These are phyloP conservation scores for Fennellomyces sp. DNA, from an alignment of 371 early-diverging fungal genomes.

Conservation along the genomic window DNA sequence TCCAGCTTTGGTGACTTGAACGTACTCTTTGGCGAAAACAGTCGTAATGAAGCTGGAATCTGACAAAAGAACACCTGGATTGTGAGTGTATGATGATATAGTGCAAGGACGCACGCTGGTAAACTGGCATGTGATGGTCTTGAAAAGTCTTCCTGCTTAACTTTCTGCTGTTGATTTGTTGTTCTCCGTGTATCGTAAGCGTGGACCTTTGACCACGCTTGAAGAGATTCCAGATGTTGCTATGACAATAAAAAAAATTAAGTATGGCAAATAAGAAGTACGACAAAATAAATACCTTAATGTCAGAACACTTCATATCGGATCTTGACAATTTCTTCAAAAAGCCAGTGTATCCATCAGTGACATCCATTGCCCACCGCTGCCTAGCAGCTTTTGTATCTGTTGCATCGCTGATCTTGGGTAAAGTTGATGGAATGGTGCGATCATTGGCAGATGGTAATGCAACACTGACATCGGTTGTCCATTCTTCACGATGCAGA, in stretches of 20 bases:
- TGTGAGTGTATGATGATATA: constrained; percentile 21
- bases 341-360: constrained; percentile 18
- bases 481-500: constrained; percentile 15
- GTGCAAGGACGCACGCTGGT: constrained; percentile 15
- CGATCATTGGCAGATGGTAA: too few species aligned
- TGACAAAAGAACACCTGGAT: constrained; percentile 22
- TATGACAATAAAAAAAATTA: not conserved
- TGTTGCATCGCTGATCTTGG: not conserved
- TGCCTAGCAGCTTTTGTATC: constrained; percentile 1
- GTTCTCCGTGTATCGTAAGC: not conserved
- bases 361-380: constrained; percentile 20
- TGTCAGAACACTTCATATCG: constrained; percentile 3
- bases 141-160: not conserved
- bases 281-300: constrained; percentile 16
- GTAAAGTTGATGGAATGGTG: not conserved
- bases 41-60: constrained; percentile 4
- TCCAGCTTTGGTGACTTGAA: too few species aligned
- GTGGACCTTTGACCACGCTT: not conserved
- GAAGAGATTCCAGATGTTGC: not conserved
- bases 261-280: not conserved
- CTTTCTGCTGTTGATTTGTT: not conserved
- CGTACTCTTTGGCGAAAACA: too few species aligned
- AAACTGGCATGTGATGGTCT: not conserved
- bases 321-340: constrained; percentile 12
- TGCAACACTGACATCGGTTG: too few species aligned